phyloP scores from a whole-genome alignment of 129 eudicot genomes.

The Helichrysum umbraculigerum region DNA sequence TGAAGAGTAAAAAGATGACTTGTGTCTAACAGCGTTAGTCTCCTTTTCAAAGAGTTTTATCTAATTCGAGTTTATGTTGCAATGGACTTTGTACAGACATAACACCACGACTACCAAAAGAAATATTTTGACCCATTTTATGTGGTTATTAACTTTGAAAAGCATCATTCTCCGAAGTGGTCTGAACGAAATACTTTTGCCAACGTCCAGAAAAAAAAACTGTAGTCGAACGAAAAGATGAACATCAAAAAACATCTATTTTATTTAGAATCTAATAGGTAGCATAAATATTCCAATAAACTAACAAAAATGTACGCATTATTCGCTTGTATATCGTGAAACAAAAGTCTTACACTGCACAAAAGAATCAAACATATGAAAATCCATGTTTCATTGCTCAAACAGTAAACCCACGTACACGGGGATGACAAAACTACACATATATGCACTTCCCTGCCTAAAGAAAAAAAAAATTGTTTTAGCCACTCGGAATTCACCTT shows the following conservation, averaged over 20 bases:
- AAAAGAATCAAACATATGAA: constrained; percentile 1
- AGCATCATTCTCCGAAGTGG: background rate
- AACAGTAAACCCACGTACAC: constrained; percentile 37
- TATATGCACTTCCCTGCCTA: constrained; percentile 40
- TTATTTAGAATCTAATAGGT: background rate
- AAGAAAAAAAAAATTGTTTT: background rate
- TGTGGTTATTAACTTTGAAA: too few relatives aligned
- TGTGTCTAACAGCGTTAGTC: too few relatives aligned
- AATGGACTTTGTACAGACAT: too few relatives aligned
- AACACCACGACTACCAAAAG: too few relatives aligned
- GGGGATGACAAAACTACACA: constrained; percentile 34
- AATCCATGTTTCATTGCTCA: constrained; percentile 26
- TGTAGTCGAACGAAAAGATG: background rate
- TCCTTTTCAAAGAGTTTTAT: too few relatives aligned
- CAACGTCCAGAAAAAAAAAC: background rate
- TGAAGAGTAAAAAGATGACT: too few relatives aligned
- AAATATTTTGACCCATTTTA: too few relatives aligned
- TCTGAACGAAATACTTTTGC: background rate
- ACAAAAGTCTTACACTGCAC: background rate
- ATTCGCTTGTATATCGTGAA: background rate
- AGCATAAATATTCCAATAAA: background rate
- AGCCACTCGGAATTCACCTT: constrained; percentile 17
- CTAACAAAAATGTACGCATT: background rate
- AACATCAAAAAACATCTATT: background rate
- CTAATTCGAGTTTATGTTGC: too few relatives aligned